A percentile compares a stretch with the other conserved stretches of the same genome.
Conservation (phyloP, 2,329 filamentous ascomycete genomes). For the Colletotrichum theobromicola region DNA sequence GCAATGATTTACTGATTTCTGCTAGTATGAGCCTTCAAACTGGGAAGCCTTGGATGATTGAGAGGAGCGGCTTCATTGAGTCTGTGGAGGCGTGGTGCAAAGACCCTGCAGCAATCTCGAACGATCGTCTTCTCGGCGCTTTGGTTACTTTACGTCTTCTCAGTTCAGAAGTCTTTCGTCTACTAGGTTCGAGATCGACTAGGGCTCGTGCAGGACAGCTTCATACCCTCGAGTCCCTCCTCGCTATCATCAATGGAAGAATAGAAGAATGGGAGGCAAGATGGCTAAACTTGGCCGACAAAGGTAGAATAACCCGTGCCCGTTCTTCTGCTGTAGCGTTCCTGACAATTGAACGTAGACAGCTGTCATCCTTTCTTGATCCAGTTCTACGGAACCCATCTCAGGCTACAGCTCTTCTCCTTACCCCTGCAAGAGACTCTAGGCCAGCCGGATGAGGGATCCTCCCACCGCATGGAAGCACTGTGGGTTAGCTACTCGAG, state of each 20-base stretch:
- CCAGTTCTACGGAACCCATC: conserved; percentile 42
- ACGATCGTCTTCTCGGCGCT: conserved; percentile 39
- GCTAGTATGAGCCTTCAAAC: conserved; percentile 43
- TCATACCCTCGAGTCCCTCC: conserved; percentile 27
- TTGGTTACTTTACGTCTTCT: conserved; percentile 39
- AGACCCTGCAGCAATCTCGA: conserved; percentile 31
- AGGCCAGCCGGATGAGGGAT: conserved; percentile 22
- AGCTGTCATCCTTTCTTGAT: conserved; percentile 40
- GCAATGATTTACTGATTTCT: not conserved
- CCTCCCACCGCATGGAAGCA: conserved; percentile 31
- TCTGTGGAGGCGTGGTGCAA: conserved; percentile 39
- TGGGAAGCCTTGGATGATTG: conserved; percentile 47
- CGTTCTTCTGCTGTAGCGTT: not conserved
- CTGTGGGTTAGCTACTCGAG: conserved; percentile 36
- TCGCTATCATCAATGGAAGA: conserved; percentile 25
- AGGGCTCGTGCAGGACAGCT: conserved; percentile 12
- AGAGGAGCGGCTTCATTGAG: conserved; percentile 39
- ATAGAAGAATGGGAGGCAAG: conserved; percentile 28
- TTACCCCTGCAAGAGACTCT: conserved; percentile 37
- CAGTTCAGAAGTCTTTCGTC: conserved; percentile 37
- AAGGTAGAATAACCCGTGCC: not conserved
- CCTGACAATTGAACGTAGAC: not conserved
- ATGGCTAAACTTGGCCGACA: conserved; percentile 21
- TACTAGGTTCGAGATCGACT: conserved; percentile 24
- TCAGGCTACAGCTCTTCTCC: conserved; percentile 41